These are phyloP conservation scores for Dothistroma septosporum DNA, from an alignment of 2,329 filamentous ascomycete species.

Conservation along the genomic window DNA sequence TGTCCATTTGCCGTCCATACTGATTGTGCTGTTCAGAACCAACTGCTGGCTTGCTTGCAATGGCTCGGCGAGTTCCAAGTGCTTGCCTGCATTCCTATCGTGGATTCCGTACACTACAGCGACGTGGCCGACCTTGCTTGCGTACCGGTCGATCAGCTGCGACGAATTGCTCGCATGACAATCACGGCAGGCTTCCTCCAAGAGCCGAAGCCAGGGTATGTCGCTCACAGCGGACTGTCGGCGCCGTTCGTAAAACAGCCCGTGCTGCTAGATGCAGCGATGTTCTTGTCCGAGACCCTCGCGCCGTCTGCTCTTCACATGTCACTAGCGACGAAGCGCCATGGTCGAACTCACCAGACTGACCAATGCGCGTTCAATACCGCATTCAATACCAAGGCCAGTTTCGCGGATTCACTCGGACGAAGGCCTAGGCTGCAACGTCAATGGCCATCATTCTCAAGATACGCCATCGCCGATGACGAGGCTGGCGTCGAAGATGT, in stretches of 20 bases:
- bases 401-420: not conserved
- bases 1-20: not conserved
- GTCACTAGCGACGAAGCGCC: not conserved
- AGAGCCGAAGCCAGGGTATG: not conserved
- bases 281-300: not conserved
- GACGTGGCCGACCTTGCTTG: slow-evolving; percentile 43
- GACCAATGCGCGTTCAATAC: not conserved
- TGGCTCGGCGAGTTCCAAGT: slow-evolving; percentile 47
- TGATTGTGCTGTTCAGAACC: not conserved
- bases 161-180: not conserved
- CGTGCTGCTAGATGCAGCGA: not conserved
- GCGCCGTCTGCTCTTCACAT: not conserved
- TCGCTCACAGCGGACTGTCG: not conserved
- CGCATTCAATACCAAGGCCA: not conserved
- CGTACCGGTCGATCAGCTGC: slow-evolving; percentile 34
- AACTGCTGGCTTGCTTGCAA: slow-evolving; percentile 40
- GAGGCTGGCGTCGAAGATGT: not conserved
- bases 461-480: not conserved
- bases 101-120: slow-evolving; percentile 34
- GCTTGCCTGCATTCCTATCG: slow-evolving; percentile 44
- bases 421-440: not conserved
- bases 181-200: not conserved
- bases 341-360: not conserved
- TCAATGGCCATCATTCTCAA: not conserved
- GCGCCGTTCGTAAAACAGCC: not conserved